These are phyloP conservation scores for Taiwanofungus camphoratus DNA, from an alignment of 1,284 basidiomycete genomes.

Conservation along the genomic window DNA sequence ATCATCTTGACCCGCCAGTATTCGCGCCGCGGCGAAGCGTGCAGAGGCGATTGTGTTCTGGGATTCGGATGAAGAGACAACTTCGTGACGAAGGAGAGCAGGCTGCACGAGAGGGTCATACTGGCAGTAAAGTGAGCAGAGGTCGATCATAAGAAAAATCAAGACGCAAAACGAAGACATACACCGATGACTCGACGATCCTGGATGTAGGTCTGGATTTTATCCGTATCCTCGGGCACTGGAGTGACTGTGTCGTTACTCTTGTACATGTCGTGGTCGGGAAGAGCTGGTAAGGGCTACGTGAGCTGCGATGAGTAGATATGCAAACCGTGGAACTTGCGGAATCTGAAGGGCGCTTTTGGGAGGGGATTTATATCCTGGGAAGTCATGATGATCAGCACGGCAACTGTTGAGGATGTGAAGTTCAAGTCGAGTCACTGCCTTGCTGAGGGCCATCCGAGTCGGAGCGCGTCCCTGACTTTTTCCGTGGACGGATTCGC, in stretches of 20 bases:
- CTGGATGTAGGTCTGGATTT: conserved; percentile 65
- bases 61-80: conserved; percentile 54
- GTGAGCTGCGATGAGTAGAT: conserved; percentile 1
- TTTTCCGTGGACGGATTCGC: too few relatives aligned
- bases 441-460: too few relatives aligned
- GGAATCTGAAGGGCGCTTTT: conserved; percentile 12
- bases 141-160: conserved; percentile 4
- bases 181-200: conserved; percentile 75
- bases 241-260: conserved; percentile 40
- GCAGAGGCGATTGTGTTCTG: conserved; percentile 72
- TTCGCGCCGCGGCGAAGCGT: conserved; percentile 72
- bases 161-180: conserved; percentile 26
- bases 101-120: conserved; percentile 94
- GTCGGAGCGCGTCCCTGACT: too few relatives aligned
- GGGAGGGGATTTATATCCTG: conserved; percentile 11
- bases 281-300: conserved; percentile 14
- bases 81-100: conserved; percentile 81
- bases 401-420: too few relatives aligned
- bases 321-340: conserved; percentile 18
- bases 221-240: conserved; percentile 54
- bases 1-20: conserved; percentile 81
- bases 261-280: conserved; percentile 18
- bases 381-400: conserved; percentile 8
- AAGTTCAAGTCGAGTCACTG: too few relatives aligned
- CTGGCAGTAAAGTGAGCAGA: conserved; percentile 32